phyloP scores from a whole-genome alignment of 371 early-diverging fungal species.

The Syncephalastrum contaminatum region DNA sequence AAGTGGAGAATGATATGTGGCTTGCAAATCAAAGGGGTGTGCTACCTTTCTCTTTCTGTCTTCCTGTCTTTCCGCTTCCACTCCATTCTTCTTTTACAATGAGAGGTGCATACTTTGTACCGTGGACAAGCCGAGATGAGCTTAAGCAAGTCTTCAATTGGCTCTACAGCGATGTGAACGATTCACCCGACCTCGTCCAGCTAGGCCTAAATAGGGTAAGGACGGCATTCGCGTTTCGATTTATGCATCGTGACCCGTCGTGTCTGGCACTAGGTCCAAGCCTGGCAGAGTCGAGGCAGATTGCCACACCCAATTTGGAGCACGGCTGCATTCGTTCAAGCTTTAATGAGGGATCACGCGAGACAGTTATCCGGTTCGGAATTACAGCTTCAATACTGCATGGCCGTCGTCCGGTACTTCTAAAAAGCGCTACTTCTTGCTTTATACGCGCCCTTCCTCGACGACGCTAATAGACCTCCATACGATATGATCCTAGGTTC shows the following conservation, averaged over 20 bases:
- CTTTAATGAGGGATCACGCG: conserved; percentile 47
- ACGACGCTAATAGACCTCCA: too few relatives aligned
- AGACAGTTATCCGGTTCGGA: conserved; percentile 49
- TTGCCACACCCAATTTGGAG: conserved; percentile 60
- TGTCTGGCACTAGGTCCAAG: conserved; percentile 45
- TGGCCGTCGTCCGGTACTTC: conserved; percentile 50
- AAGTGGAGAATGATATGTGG: background rate
- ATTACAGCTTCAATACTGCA: conserved; percentile 56
- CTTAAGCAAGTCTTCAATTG: conserved; percentile 43
- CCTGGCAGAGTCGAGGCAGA: conserved; percentile 62
- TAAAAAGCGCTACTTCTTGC: too few relatives aligned
- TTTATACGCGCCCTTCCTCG: too few relatives aligned
- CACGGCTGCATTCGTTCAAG: conserved; percentile 57
- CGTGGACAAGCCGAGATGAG: conserved; percentile 49
- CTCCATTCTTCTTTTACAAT: too few relatives aligned
- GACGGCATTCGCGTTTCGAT: background rate
- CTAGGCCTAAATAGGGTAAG: conserved; percentile 9
- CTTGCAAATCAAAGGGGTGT: conserved; percentile 1
- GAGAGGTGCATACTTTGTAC: conserved; percentile 19
- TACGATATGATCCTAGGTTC: conserved; percentile 33
- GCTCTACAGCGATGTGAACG: conserved; percentile 39
- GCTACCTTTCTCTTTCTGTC: too few relatives aligned
- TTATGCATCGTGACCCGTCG: too few relatives aligned
- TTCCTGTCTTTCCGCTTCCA: too few relatives aligned
- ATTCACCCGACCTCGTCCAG: conserved; percentile 18